Evolutionary conservation across 176 grass and related monocot genomes (phyloP).

Genomic region (Luzula sylvatica): DNA sequence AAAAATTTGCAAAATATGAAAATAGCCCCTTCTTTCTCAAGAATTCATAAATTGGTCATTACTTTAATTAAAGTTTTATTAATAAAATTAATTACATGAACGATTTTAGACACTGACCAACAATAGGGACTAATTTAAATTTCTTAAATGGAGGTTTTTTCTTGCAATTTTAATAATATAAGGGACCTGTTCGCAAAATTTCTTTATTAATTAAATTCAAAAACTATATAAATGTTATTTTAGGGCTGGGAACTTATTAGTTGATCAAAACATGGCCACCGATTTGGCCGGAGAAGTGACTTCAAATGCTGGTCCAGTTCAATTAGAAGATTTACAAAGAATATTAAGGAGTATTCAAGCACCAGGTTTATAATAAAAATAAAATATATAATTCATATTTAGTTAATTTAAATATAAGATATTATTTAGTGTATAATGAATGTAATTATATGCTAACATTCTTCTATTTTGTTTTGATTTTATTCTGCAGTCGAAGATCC

Average conservation of each 20-base stretch:
- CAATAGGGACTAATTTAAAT: too few species aligned
- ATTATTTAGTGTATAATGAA: not conserved
- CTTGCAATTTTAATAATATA: too few species aligned
- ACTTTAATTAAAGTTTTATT: too few species aligned
- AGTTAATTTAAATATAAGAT: too few species aligned
- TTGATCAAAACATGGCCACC: constrained; percentile 81
- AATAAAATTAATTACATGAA: too few species aligned
- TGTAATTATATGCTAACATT: not conserved
- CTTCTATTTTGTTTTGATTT: constrained; percentile 2
- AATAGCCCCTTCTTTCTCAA: too few species aligned
- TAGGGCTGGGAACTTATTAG: constrained; percentile 91
- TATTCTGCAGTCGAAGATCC: constrained; percentile 45
- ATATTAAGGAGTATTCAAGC: constrained; percentile 91
- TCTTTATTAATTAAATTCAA: not conserved
- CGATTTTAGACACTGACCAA: too few species aligned
- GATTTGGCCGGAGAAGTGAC: constrained; percentile 92
- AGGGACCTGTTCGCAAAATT: not conserved
- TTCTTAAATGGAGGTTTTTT: too few species aligned
- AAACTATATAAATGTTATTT: not conserved
- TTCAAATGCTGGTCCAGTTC: constrained; percentile 75
- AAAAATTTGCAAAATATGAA: too few species aligned
- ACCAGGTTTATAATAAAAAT: constrained; percentile 41
- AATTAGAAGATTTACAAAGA: constrained; percentile 77
- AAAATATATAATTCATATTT: not conserved
- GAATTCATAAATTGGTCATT: too few species aligned